Base-by-base conservation (phyloP, 805 yeast genomes). In the Starmerella stigmatis region DNA sequence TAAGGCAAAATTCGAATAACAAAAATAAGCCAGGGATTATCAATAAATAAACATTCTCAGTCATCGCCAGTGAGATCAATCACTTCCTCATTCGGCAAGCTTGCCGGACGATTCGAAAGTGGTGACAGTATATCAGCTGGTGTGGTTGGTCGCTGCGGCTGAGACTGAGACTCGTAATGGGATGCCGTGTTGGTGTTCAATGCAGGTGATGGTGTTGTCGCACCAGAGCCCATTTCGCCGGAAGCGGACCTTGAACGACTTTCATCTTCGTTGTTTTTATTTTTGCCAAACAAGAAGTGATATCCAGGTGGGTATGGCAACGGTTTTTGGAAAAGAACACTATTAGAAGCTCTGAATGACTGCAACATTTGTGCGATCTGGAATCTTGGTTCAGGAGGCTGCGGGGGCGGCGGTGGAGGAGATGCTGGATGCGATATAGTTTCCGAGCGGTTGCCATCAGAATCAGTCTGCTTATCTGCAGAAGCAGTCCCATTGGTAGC, bases 21-120 rank as follows among this genome's bases (percentile, higher is more conserved):
- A 12, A 13, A 9, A n/a, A n/a, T 22, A 17, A 12, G 19, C 13
- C 3, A 17, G 11, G 2, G 30, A 30, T 26, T 32, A 31, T 29
- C 9, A 43, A 37, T 41, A 41, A 20, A 41, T 27, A 22, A 5
- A 15, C 9, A 25, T 3, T 3, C 7, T 37, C 30, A 36, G n/a
- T 46, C 43, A 9, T 43, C 47, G 17, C 27, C 31, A 4, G 50
- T 46, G n/a, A 46, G 37, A 23, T 46, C 50, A 26, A 46, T 43
- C 12, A 46, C 34, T 20, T 43, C 47, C 27, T 46, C 47, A 8
- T 43, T 47, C 9, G 22, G 33, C 21, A 11, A 15, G 10, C 8
- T 19, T 27, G 13, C 26, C 8, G 10, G 13, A 3, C 29, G 13
- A 5, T 27, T 15, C 9, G 15, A 5, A 7, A 13, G 15, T 27